Percentiles rank a stretch among this genome's conserved stretches.
Evolutionary conservation across 768 basidiomycete species (phyloP).

Genomic region (Amanita jacksonii): DNA sequence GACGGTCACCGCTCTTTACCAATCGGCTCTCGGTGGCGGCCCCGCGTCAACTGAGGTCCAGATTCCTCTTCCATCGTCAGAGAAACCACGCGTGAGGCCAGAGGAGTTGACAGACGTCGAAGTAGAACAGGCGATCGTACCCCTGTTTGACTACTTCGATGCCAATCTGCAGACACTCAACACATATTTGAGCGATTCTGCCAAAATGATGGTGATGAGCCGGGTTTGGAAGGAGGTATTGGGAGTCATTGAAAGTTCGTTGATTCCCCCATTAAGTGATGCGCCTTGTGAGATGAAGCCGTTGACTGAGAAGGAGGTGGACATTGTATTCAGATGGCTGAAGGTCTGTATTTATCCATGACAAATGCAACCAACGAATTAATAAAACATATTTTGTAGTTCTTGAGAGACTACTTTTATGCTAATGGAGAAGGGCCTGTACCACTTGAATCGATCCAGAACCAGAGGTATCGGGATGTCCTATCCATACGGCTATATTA

Average conservation of each 20-base stretch:
- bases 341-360: constrained; percentile 42
- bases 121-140: constrained; percentile 85
- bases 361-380: background rate
- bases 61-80: constrained; percentile 61
- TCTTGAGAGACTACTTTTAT: constrained; percentile 91
- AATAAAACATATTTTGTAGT: constrained; percentile 51
- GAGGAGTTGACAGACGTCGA: constrained; percentile 87
- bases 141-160: constrained; percentile 95
- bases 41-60: constrained; percentile 59
- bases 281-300: constrained; percentile 84
- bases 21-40: constrained; percentile 53
- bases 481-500: constrained; percentile 89
- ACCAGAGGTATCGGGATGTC: constrained; percentile 90
- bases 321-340: constrained; percentile 98
- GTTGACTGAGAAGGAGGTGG: constrained; percentile 90
- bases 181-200: constrained; percentile 72
- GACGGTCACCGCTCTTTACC: constrained; percentile 72
- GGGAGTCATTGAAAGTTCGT: constrained; percentile 71
- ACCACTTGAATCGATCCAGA: constrained; percentile 77
- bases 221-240: constrained; percentile 96
- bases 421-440: constrained; percentile 90
- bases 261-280: constrained; percentile 87
- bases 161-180: constrained; percentile 87
- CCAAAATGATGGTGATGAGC: constrained; percentile 88
- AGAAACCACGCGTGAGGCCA: constrained; percentile 70